Evolutionary conservation across 257 asterid species (phyloP).

Genomic region (Solanum pimpinellifolium): DNA sequence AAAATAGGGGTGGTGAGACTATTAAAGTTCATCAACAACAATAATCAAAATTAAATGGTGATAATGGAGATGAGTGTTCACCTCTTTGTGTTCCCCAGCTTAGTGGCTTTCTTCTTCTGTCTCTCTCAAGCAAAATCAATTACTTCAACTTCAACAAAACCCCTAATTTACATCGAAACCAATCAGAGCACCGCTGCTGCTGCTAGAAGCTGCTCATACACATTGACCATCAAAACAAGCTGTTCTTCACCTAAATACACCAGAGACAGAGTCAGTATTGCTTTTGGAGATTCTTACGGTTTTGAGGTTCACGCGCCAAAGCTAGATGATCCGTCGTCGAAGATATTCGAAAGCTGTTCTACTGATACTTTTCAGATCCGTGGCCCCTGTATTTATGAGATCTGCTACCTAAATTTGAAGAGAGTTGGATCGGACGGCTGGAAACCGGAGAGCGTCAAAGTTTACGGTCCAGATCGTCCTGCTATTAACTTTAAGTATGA

Average conservation of each 20-base stretch:
- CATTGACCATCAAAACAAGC: constrained; percentile 32
- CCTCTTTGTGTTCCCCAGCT: neutral
- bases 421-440: constrained; percentile 42
- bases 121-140: neutral
- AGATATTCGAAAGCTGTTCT: constrained; percentile 30
- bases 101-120: neutral
- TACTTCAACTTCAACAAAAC: neutral
- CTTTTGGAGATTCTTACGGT: constrained; percentile 32
- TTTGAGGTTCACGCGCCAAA: constrained; percentile 27
- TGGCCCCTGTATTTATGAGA: constrained; percentile 18
- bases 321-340: constrained; percentile 15
- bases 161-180: neutral
- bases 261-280: constrained; percentile 32
- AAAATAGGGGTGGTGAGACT: neutral
- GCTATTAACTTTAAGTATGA: constrained; percentile 7
- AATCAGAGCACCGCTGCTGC: neutral
- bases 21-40: neutral
- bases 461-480: constrained; percentile 11
- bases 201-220: constrained; percentile 18
- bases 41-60: neutral
- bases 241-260: constrained; percentile 28
- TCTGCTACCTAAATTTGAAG: constrained; percentile 21
- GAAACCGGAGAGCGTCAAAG: constrained; percentile 25
- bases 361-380: constrained; percentile 18
- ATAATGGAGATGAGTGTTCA: neutral